These are phyloP conservation scores for Ascochyta clinopodiicola DNA, from an alignment of 2,329 filamentous ascomycete genomes.

Conservation along the genomic window DNA sequence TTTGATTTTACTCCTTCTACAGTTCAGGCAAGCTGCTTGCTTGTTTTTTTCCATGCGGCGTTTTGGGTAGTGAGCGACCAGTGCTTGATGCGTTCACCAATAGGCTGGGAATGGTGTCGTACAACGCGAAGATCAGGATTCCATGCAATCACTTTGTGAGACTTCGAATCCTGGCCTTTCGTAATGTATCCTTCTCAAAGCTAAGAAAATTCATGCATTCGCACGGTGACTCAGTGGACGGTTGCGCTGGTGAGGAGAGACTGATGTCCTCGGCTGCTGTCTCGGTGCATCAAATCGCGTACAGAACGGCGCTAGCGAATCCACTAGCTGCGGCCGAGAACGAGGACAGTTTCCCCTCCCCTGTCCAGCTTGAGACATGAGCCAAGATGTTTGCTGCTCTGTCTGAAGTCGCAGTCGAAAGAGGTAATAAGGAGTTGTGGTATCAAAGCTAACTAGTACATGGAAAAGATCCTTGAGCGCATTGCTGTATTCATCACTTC, in stretches of 20 bases:
- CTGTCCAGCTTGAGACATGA: slow-evolving; percentile 1
- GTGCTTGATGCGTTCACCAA: slow-evolving; percentile 4
- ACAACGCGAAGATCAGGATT: neutral
- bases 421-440: neutral
- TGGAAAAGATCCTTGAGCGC: neutral
- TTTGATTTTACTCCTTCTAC: slow-evolving; percentile 71
- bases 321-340: slow-evolving; percentile 9
- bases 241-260: slow-evolving; percentile 7
- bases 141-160: neutral
- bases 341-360: slow-evolving; percentile 3
- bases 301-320: slow-evolving; percentile 4
- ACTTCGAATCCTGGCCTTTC: too few species aligned
- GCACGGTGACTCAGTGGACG: slow-evolving; percentile 11
- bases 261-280: slow-evolving; percentile 1
- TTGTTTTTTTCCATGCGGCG: slow-evolving; percentile 25
- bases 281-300: neutral
- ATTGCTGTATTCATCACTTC: neutral
- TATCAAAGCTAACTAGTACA: slow-evolving; percentile 7
- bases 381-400: neutral
- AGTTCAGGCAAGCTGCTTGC: slow-evolving; percentile 67
- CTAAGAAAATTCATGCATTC: neutral
- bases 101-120: slow-evolving; percentile 6
- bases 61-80: neutral
- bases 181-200: neutral
- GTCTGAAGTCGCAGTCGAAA: neutral